Base-by-base conservation (phyloP, 2,329 filamentous ascomycete species). In the Seiridium cupressi region DNA sequence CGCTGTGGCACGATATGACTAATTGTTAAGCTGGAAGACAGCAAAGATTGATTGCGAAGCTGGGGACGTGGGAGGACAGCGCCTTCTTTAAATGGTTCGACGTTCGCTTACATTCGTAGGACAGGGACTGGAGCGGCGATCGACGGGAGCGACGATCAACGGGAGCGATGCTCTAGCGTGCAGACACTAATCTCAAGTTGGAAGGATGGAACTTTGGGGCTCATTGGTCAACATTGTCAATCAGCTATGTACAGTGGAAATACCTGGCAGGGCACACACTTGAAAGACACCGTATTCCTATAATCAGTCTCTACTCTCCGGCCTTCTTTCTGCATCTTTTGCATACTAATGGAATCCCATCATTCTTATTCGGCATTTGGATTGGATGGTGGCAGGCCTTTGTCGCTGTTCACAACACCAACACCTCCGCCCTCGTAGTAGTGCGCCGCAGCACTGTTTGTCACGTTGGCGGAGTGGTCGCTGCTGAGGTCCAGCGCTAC, bases 381-480 rank as follows among this genome's bases (percentile, higher is more conserved):
- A 35, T 57, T 57, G 7, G 55, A 57, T 1, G 55, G 55, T 5
- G 55, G 55, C 34, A 57, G 18, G 6, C 55, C 55, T 31, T 57
- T 48, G 34, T 44, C 44, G 9, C 42, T 38, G 26, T 34, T 38
- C 1, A 18, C 42, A 11, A 44, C 18, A 4, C 42, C 44, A 5
- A 57, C 55, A 18, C 55, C 55, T 10, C 55, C 55, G 11, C 38
- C 55, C n/a, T 51, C 38, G n/a, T 58, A 58, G 26, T 58, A 58
- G 18, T 34, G 36, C 11, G 55, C 55, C 18, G 44, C 55, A 1
- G 55, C 44, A 3, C 38, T 42, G 38, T 42, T 42, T n/a, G 55
- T 58, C 32, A 51, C 3, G 46, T 49, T 51, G 8, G 44, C 55
- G 4, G 55, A 26, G 34, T 58, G 55, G 7, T 58, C 46, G 18